Evolutionary conservation across 2,329 filamentous ascomycete genomes (phyloP).

Genomic region (Beauveria australis): DNA sequence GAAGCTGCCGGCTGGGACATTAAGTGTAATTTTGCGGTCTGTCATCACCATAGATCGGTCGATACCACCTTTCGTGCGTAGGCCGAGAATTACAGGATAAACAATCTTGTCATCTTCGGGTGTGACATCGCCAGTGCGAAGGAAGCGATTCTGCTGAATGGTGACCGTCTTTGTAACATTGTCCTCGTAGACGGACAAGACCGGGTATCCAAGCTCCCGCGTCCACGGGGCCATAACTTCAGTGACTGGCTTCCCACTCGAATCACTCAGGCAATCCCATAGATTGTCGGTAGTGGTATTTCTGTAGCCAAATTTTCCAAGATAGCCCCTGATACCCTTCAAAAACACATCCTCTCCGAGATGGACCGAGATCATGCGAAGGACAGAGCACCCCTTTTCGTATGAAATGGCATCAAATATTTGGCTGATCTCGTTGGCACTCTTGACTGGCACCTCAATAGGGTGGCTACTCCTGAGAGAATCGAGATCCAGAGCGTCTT

Average conservation of each 20-base stretch:
- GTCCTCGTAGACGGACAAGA: constrained; percentile 67
- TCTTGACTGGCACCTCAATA: constrained; percentile 92
- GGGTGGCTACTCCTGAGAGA: constrained; percentile 91
- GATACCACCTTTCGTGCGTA: constrained; percentile 74
- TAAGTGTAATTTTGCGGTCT: constrained; percentile 64
- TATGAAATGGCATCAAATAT: constrained; percentile 98
- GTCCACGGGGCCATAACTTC: constrained; percentile 94
- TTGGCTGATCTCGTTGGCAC: constrained; percentile 92
- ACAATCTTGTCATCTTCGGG: constrained; percentile 84
- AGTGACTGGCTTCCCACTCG: constrained; percentile 83
- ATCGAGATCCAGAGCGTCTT: constrained; percentile 79
- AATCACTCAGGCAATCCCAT: constrained; percentile 79
- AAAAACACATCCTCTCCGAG: constrained; percentile 89
- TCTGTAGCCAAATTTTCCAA: constrained; percentile 93
- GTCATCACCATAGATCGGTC: constrained; percentile 41
- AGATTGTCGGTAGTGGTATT: constrained; percentile 89
- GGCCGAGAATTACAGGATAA: constrained; percentile 81
- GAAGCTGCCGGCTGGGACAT: constrained; percentile 73
- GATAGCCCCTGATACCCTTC: constrained; percentile 80
- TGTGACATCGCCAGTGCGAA: constrained; percentile 86
- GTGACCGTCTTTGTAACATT: constrained; percentile 58
- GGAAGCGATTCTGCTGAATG: constrained; percentile 90
- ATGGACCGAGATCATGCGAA: constrained; percentile 98
- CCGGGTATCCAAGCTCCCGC: constrained; percentile 89
- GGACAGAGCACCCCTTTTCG: constrained; percentile 92